Evolutionary conservation across 2,329 filamentous ascomycete genomes (phyloP).

Genomic region (Drechslerella dactyloides): DNA sequence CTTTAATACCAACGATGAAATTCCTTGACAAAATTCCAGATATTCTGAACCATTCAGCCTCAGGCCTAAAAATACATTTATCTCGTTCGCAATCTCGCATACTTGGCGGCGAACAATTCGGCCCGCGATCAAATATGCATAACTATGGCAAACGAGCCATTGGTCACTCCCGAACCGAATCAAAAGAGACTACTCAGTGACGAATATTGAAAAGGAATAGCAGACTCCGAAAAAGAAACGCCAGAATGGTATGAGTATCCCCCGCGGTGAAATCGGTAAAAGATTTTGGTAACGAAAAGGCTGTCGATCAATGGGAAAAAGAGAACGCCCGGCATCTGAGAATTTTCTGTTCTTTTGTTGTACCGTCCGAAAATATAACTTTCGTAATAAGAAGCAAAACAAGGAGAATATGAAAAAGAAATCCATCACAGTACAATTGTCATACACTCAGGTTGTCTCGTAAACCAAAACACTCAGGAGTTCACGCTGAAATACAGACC

Average conservation of each 20-base stretch:
- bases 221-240: no score
- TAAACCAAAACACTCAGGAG: no score
- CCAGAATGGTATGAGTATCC: conserved; percentile 40
- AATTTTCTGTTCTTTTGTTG: conserved; percentile 16
- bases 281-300: conserved; percentile 20
- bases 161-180: conserved; percentile 21
- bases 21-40: background rate
- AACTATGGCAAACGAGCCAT: background rate
- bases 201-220: no score
- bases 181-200: no score
- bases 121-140: background rate
- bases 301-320: conserved; percentile 15
- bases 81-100: conserved; percentile 15
- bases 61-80: conserved; percentile 29
- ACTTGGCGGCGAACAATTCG: conserved; percentile 3
- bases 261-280: conserved; percentile 18
- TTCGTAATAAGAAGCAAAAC: background rate
- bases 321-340: conserved; percentile 36
- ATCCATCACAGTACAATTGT: background rate
- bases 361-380: conserved; percentile 13
- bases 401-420: conserved; percentile 13
- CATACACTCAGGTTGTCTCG: no score
- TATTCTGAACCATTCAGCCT: background rate
- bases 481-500: no score
- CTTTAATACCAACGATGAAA: background rate